These are phyloP conservation scores for Amesomyces nigricolor DNA, from an alignment of 2,329 filamentous ascomycete species.

Conservation along the genomic window DNA sequence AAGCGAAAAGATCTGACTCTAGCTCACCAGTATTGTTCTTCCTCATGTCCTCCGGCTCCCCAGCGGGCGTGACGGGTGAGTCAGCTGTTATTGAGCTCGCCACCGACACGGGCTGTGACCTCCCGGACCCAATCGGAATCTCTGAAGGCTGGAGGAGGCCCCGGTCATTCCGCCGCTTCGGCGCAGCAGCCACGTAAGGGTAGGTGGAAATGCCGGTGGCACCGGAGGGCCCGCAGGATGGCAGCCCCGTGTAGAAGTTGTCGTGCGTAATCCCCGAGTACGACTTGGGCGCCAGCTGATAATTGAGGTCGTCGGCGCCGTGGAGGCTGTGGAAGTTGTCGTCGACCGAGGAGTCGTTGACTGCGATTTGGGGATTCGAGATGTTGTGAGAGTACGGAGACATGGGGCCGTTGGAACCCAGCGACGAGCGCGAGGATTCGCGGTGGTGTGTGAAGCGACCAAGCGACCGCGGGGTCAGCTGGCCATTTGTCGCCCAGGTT, in stretches of 20 bases:
- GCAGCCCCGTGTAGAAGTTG: slow-evolving; percentile 40
- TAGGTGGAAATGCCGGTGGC: slow-evolving; percentile 37
- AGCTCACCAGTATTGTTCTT: slow-evolving; percentile 52
- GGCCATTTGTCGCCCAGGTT: slow-evolving; percentile 35
- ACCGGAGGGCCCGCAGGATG: slow-evolving; percentile 33
- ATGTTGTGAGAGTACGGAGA: slow-evolving; percentile 53
- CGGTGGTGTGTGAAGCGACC: slow-evolving; percentile 47
- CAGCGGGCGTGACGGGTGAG: slow-evolving; percentile 53
- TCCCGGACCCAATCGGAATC: slow-evolving; percentile 35
- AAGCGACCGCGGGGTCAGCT: slow-evolving; percentile 35
- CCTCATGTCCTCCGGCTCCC: slow-evolving; percentile 44
- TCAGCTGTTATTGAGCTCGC: slow-evolving; percentile 53
- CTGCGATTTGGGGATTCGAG: slow-evolving; percentile 53
- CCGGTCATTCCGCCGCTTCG: slow-evolving; percentile 38
- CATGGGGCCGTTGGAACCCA: slow-evolving; percentile 54
- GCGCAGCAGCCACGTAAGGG: slow-evolving; percentile 35
- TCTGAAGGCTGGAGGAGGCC: slow-evolving; percentile 43
- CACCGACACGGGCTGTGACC: slow-evolving; percentile 51
- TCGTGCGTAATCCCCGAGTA: slow-evolving; percentile 29
- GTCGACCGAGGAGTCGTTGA: slow-evolving; percentile 41
- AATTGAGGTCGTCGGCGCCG: slow-evolving; percentile 39
- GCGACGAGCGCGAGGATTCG: slow-evolving; percentile 56
- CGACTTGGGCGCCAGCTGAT: slow-evolving; percentile 41
- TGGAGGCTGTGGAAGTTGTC: slow-evolving; percentile 44
- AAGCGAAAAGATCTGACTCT: slow-evolving; percentile 20